Percentiles rank a stretch among this genome's conserved stretches.
Conservation (phyloP, 441 rosid species). For the Brassica hybrid region DNA sequence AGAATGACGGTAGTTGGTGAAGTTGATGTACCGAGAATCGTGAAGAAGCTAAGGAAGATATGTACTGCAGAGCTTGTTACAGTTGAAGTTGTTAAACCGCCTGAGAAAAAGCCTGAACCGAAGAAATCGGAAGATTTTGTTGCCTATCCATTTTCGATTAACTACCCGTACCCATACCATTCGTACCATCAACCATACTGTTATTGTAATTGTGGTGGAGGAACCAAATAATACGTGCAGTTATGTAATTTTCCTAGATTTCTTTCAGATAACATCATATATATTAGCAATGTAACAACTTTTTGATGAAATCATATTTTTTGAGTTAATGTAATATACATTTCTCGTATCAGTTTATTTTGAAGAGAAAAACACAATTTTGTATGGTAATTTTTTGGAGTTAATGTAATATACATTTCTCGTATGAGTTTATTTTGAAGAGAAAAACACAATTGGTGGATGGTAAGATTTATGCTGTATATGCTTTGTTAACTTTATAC, state of each 20-base stretch:
- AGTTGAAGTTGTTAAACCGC: too few species aligned
- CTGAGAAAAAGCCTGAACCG: slow-evolving; percentile 61
- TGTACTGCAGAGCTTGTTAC: too few species aligned
- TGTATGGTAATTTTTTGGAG: too few species aligned
- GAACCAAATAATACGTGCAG: slow-evolving; percentile 31
- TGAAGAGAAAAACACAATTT: not conserved
- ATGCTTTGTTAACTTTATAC: too few species aligned
- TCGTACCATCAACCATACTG: not conserved
- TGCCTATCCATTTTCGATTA: slow-evolving; percentile 15
- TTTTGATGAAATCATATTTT: slow-evolving; percentile 9
- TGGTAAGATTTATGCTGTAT: not conserved
- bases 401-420: too few species aligned
- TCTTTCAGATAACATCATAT: not conserved
- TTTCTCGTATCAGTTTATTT: not conserved
- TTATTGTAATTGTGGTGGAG: not conserved
- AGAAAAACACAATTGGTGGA: not conserved
- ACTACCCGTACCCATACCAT: slow-evolving; percentile 12
- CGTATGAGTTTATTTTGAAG: too few species aligned
- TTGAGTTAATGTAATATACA: not conserved
- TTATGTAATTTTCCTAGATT: not conserved
- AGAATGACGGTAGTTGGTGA: slow-evolving; percentile 66
- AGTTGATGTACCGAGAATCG: too few species aligned
- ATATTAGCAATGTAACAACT: not conserved
- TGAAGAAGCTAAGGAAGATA: too few species aligned
- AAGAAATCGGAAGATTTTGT: slow-evolving; percentile 27